Evolutionary conservation across 371 early-diverging fungal genomes (phyloP).

Genomic region (Enterocytospora artemiae): DNA sequence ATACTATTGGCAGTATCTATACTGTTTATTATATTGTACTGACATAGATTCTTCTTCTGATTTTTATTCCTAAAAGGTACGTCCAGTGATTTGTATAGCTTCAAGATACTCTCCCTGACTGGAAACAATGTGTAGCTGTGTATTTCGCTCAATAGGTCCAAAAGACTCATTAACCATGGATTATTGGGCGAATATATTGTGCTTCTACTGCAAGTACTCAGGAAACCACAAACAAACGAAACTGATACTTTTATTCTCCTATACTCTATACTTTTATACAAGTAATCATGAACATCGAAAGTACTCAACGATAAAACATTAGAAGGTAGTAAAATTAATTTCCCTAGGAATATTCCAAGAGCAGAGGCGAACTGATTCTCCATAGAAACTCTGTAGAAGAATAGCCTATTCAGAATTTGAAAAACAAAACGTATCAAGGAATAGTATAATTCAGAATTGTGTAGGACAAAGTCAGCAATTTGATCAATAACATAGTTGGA

Average conservation of each 20-base stretch:
- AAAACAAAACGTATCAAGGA: no score
- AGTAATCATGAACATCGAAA: slow-evolving; percentile 48
- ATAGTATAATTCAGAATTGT: no score
- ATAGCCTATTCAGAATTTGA: no score
- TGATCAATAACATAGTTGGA: no score
- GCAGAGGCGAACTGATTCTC: slow-evolving; percentile 29
- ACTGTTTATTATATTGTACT: slow-evolving; percentile 19
- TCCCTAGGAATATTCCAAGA: slow-evolving; percentile 45
- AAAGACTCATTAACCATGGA: slow-evolving; percentile 49
- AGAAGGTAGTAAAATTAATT: slow-evolving; percentile 34
- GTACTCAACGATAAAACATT: slow-evolving; percentile 24
- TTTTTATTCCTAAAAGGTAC: neutral
- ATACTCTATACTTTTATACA: slow-evolving; percentile 35
- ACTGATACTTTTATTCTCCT: slow-evolving; percentile 40
- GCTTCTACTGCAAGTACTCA: slow-evolving; percentile 33
- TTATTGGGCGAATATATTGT: slow-evolving; percentile 47
- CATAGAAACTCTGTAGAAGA: no score
- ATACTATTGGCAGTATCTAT: neutral
- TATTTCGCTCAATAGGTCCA: slow-evolving; percentile 34
- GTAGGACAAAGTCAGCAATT: no score
- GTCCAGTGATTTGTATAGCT: slow-evolving; percentile 8
- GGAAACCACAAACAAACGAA: slow-evolving; percentile 28
- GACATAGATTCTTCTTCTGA: slow-evolving; percentile 29
- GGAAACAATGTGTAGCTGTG: slow-evolving; percentile 16
- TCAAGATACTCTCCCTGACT: slow-evolving; percentile 30